phyloP scores from a whole-genome alignment of 78 protist genomes.

The Chrysochromulina parva region DNA sequence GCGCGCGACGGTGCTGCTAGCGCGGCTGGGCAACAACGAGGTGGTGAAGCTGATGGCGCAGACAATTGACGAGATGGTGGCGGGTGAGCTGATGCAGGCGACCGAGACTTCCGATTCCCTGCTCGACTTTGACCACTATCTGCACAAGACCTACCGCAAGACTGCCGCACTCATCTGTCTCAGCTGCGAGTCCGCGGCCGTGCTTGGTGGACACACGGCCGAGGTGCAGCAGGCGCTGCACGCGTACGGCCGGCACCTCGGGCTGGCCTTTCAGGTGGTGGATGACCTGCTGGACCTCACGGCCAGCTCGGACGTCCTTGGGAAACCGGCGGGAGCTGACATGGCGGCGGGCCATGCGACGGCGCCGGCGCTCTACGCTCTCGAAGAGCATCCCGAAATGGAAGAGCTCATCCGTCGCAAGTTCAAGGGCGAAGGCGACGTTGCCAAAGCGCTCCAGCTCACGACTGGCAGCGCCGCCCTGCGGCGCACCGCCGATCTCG shows the following conservation, averaged over 20 bases:
- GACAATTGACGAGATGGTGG: conserved; percentile 73
- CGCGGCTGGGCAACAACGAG: conserved; percentile 6
- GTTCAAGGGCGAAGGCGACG: conserved; percentile 38
- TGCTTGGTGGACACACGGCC: neutral
- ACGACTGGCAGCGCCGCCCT: neutral
- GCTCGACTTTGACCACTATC: conserved; percentile 61
- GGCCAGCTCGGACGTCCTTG: neutral
- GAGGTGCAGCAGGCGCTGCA: conserved; percentile 3
- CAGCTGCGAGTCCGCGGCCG: conserved; percentile 60
- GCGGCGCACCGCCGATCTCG: neutral
- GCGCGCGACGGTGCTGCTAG: conserved; percentile 35
- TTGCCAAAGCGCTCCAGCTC: neutral
- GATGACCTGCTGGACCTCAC: conserved; percentile 88
- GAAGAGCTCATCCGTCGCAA: conserved; percentile 64
- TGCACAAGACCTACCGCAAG: conserved; percentile 84
- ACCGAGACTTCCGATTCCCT: neutral
- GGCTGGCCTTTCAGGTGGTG: conserved; percentile 86
- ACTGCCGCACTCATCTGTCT: conserved; percentile 81
- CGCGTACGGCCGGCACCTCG: conserved; percentile 81
- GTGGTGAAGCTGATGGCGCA: conserved; percentile 56
- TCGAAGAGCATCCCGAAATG: conserved; percentile 73
- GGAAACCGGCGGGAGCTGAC: conserved; percentile 43
- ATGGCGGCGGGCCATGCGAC: conserved; percentile 79
- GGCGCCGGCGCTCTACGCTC: conserved; percentile 86
- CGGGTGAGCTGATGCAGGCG: conserved; percentile 87